phyloP scores from a whole-genome alignment of 192 early-diverging fungal species.

The Kickxella alabastrina region DNA sequence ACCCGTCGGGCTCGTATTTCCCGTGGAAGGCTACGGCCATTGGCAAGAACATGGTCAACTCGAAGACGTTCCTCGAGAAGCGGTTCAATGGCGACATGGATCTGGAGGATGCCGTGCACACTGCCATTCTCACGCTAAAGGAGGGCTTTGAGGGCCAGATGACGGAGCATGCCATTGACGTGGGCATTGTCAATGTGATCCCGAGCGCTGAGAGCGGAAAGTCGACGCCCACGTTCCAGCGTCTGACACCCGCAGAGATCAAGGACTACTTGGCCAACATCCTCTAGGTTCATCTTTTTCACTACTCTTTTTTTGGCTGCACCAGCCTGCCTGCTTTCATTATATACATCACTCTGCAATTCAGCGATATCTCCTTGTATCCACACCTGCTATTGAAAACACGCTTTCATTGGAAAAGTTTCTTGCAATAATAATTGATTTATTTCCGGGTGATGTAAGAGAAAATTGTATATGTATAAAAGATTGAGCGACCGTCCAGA shows the following conservation, averaged over 20 bases:
- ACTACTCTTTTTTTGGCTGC: not conserved
- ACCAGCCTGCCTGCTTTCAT: no score
- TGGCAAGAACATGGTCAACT: constrained; percentile 99
- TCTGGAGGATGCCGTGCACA: constrained; percentile 98
- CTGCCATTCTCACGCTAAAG: constrained; percentile 97
- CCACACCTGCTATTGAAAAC: no score
- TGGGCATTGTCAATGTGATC: constrained; percentile 74
- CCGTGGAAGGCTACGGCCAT: constrained; percentile 99
- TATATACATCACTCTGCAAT: no score
- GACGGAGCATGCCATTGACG: constrained; percentile 93
- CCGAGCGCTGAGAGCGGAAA: constrained; percentile 49
- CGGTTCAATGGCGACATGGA: constrained; percentile 89
- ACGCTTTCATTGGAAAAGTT: no score
- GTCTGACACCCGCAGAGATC: constrained; percentile 77
- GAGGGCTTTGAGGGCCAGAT: constrained; percentile 99
- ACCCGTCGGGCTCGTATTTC: constrained; percentile 98
- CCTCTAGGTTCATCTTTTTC: not conserved
- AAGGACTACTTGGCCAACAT: constrained; percentile 99
- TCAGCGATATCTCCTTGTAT: no score
- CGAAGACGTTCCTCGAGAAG: constrained; percentile 99
- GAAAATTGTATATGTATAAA: no score
- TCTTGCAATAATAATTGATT: no score
- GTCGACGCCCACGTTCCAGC: constrained; percentile 73
- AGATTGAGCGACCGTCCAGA: no score
- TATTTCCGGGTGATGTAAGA: no score